Base-by-base conservation (phyloP, 2,329 filamentous ascomycete genomes). In the Madurella mycetomatis region DNA sequence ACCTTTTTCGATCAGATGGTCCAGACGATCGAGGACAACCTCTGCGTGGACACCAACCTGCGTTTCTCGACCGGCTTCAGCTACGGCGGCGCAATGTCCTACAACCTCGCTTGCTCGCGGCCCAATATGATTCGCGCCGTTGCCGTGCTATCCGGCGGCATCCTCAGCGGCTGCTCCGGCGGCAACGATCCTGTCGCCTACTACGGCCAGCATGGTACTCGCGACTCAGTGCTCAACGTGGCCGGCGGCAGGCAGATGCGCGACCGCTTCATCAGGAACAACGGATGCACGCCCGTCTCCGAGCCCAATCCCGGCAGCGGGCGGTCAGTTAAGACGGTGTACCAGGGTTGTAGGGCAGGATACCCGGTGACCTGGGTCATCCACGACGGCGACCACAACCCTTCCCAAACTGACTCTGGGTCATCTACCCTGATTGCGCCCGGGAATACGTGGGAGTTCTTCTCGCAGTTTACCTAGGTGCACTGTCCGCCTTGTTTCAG, bases 51-150 rank as follows among this genome's bases (percentile, higher is more conserved):
- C 55, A 63, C 70, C 56, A 65, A 60, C 32, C 65, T 70, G 52
- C 76, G 76, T 62, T 69, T 74, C 16, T 72, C 72, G 1, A 71
- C 72, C 2, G 73, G 73, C 30, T 76, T 72, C 62, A 73, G 71
- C 56, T 76, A 73, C 57, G 73, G 74, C 39, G 73, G 68, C 37
- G 67, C 70, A 43, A 76, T 77, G 71, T 68, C 66, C 69, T 25
- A 25, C 7, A 25, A n/a, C 2, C 59, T 75, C 12, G 73, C 74
- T 5, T 76, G 73, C 60, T 67, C 71, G 5, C 68, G 69, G 17
- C 67, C 73, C 4, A 51, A 65, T 41, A 54, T 61, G 49, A 71
- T 74, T 64, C 68, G 69, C 43, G 73, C 70, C 40, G 68, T 76
- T 1, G 16, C 55, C 1, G 53, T 56, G 37, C 53, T 60, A 17